Conservation (phyloP, 495 filamentous ascomycete genomes). For the Cairneyella variabilis region DNA sequence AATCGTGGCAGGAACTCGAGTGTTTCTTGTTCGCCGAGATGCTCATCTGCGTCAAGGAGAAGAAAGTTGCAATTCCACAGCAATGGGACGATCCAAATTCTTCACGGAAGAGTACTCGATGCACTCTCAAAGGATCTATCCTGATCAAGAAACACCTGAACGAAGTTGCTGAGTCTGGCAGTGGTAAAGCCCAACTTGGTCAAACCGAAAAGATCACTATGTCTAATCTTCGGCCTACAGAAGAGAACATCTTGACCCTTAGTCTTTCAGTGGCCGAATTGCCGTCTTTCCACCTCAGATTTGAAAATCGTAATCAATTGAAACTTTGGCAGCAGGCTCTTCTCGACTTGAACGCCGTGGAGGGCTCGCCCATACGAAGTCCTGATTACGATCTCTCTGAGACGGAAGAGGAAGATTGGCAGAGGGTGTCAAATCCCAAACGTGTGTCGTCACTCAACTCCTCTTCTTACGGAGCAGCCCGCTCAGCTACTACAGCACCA, state of each 20-base stretch:
- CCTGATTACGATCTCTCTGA: conserved; percentile 78
- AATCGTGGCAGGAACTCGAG: conserved; percentile 97
- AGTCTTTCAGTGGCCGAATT: conserved; percentile 91
- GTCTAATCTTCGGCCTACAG: conserved; percentile 38
- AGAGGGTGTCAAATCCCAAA: conserved; percentile 63
- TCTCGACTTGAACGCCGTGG: conserved; percentile 71
- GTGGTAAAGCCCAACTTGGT: conserved; percentile 18
- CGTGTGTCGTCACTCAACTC: conserved; percentile 83
- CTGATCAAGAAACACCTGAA: conserved; percentile 98
- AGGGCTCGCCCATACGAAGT: conserved; percentile 55
- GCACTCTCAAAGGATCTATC: conserved; percentile 95
- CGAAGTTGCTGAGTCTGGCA: conserved; percentile 67
- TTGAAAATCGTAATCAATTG: conserved; percentile 78
- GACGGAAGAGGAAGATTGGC: conserved; percentile 88
- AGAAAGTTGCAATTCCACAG: conserved; percentile 56
- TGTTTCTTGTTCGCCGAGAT: conserved; percentile 98
- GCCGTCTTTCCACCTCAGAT: conserved; percentile 94
- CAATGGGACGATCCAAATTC: conserved; percentile 59
- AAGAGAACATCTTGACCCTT: conserved; percentile 82
- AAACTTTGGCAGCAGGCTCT: conserved; percentile 90
- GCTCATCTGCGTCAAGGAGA: conserved; percentile 99
- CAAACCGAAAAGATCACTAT: conserved; percentile 30
- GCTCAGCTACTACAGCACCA: conserved; percentile 72
- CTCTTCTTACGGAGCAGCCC: conserved; percentile 75
- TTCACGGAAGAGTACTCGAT: conserved; percentile 64